Conservation (phyloP, 2,329 filamentous ascomycete species). For the Penicillium vulpinum region DNA sequence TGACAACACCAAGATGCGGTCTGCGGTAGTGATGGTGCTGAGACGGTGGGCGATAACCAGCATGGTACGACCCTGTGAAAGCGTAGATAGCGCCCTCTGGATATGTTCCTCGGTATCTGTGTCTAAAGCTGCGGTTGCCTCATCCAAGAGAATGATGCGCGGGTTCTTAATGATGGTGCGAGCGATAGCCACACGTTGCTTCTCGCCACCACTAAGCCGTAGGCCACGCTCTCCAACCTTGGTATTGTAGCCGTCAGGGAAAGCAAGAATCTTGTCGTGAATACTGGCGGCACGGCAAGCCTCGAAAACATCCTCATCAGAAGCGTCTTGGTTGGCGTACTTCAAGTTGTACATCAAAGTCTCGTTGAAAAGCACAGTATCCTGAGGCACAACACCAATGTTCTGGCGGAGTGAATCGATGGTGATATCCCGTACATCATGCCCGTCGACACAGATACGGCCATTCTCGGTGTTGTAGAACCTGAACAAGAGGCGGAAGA, state of each 20-base stretch:
- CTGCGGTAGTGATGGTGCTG: slow-evolving; percentile 80
- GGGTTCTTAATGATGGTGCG: slow-evolving; percentile 91
- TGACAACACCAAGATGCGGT: slow-evolving; percentile 78
- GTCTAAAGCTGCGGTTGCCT: slow-evolving; percentile 88
- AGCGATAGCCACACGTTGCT: slow-evolving; percentile 90
- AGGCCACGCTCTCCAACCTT: slow-evolving; percentile 89
- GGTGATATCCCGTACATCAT: slow-evolving; percentile 79
- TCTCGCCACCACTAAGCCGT: slow-evolving; percentile 84
- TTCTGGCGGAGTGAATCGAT: slow-evolving; percentile 90
- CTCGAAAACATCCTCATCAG: slow-evolving; percentile 76
- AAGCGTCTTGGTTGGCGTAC: slow-evolving; percentile 79
- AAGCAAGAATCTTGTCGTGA: slow-evolving; percentile 85
- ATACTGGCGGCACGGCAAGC: slow-evolving; percentile 87
- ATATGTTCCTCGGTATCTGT: slow-evolving; percentile 93
- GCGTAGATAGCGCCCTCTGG: slow-evolving; percentile 76
- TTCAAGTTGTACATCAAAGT: slow-evolving; percentile 91
- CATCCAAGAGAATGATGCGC: slow-evolving; percentile 87
- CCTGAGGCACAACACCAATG: slow-evolving; percentile 95
- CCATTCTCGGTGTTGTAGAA: slow-evolving; percentile 88
- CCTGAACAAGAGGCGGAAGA: slow-evolving; percentile 92
- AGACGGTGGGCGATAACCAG: slow-evolving; percentile 92
- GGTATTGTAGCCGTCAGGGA: slow-evolving; percentile 84
- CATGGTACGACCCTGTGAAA: slow-evolving; percentile 84
- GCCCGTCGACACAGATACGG: slow-evolving; percentile 78
- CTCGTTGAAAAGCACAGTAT: slow-evolving; percentile 94